Base-by-base conservation (phyloP, 1,284 basidiomycete genomes). In the Malassezia arunalokei region DNA sequence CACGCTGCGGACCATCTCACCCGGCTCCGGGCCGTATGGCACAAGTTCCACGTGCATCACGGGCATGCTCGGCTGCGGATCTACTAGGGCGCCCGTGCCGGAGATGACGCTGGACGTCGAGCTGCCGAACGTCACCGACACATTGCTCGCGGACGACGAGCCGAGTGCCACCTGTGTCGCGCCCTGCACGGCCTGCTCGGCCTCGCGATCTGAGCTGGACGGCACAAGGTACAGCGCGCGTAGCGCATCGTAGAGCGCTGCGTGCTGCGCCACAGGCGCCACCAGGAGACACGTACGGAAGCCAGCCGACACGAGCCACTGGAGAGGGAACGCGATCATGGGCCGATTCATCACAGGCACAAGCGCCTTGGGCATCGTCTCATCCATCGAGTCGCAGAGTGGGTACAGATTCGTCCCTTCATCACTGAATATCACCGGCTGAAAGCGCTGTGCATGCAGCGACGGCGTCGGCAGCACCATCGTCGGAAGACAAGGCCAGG, bases 311-410 rank as follows among this genome's bases (percentile, higher is more conserved):
- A 68, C 54, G 38, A 73, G 54, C 49, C 62, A 63, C 55, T 73
- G 70, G 17, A 73, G 54, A 8, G 65, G 60, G 43, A 60, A 70
- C 15, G 70, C 64, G 20, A 71, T 58, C 58, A 71, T 59, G 17
- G 70, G 70, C n/a, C 66, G 47, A 49, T 71, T 73, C 28, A 63
- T 54, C n/a, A 73, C 49, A 8, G 70, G 70, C 1, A 73, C 62
- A 51, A 69, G 59, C n/a, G 66, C 68, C 51, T 71, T 67, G 17
- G 68, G 66, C 9, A 68, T 49, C 39, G 42, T 14, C 12, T 43
- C 52, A 9, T 46, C 38, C 28, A 54, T 50, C 29, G 54, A 57
- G 45, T 62, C 55, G 31, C 66, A 70, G 12, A 71, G 57, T 9
- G 69, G 68, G 41, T 71, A 71, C n/a, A 70, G 50, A 31, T 64